Percentiles rank a stretch among this genome's conserved stretches.
These are phyloP conservation scores for Leucocoprinus sp. DNA, from an alignment of 768 basidiomycete genomes.

Conservation along the genomic window DNA sequence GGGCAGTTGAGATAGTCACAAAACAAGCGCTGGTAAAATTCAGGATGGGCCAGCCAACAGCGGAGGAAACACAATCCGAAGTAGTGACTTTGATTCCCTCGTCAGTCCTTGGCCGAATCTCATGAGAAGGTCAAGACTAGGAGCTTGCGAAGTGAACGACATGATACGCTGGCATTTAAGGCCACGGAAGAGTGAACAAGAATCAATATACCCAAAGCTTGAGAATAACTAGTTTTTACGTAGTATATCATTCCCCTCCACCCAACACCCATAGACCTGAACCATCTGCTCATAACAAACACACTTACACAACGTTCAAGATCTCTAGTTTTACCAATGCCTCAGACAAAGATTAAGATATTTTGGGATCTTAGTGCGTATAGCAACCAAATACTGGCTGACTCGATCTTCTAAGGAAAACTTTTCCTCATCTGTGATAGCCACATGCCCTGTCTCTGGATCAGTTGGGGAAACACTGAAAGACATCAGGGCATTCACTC, in stretches of 20 bases:
- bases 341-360: conserved; percentile 4
- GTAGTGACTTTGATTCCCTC: neutral
- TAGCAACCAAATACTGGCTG: neutral
- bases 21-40: too few relatives aligned
- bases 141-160: neutral
- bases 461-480: conserved; percentile 4
- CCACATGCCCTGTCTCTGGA: neutral
- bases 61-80: too few relatives aligned
- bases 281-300: too few relatives aligned
- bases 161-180: conserved; percentile 6
- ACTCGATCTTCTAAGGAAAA: neutral
- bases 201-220: neutral
- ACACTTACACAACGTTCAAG: too few relatives aligned
- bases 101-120: too few relatives aligned
- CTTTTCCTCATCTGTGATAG: neutral
- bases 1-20: too few relatives aligned
- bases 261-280: too few relatives aligned
- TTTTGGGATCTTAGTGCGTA: conserved; percentile 14
- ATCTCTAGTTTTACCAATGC: neutral
- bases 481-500: neutral
- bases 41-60: too few relatives aligned
- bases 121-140: conserved; percentile 4
- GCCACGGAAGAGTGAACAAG: conserved; percentile 5
- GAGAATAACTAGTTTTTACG: neutral
- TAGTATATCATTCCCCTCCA: too few relatives aligned